These are phyloP conservation scores for Eucalyptus coolabah DNA, from an alignment of 345 rosid species.

Conservation along the genomic window DNA sequence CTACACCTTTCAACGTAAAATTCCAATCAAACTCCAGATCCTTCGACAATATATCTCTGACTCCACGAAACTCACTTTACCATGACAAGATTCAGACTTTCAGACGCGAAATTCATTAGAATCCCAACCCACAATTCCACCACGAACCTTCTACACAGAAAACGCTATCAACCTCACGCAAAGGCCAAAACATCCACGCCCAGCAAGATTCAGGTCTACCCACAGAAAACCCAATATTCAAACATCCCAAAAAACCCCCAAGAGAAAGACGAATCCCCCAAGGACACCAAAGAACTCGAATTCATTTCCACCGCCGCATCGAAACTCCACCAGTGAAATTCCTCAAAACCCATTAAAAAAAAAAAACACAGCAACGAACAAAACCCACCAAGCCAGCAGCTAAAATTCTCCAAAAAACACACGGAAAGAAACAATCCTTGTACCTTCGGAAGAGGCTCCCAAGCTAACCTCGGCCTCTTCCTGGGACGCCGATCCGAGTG, in stretches of 20 bases:
- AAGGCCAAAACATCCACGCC: neutral
- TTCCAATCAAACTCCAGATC: neutral
- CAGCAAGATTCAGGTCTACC: neutral
- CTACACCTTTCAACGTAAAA: neutral
- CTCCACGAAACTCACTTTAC: neutral
- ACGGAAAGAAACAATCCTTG: too few relatives aligned
- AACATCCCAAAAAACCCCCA: neutral
- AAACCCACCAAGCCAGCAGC: too few relatives aligned
- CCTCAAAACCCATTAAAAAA: neutral
- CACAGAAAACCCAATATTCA: neutral
- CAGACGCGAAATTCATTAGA: neutral
- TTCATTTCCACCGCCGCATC: neutral
- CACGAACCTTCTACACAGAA: neutral
- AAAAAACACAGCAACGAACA: too few relatives aligned
- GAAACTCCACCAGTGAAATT: neutral
- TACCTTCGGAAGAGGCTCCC: too few relatives aligned
- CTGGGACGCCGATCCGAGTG: too few relatives aligned
- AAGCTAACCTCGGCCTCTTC: too few relatives aligned
- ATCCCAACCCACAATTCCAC: neutral
- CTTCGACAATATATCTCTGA: neutral
- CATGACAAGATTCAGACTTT: neutral
- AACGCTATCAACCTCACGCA: neutral
- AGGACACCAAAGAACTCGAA: neutral
- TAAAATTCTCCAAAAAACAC: too few relatives aligned
- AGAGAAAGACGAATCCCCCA: neutral